phyloP scores from a whole-genome alignment of 768 basidiomycete genomes.

The Calocera viscosa region DNA sequence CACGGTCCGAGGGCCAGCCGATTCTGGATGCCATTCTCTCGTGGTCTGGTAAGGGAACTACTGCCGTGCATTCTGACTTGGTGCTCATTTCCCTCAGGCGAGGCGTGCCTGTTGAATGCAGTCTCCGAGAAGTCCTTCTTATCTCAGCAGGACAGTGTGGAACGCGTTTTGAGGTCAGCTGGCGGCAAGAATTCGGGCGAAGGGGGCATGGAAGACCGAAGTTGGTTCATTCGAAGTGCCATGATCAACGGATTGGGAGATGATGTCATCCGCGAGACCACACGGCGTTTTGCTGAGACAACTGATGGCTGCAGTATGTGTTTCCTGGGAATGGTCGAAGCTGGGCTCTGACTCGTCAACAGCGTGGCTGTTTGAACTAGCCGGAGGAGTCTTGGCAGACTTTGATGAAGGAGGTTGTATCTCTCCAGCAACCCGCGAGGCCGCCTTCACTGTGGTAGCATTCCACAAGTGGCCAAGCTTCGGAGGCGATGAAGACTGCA shows the following conservation, averaged over 20 bases:
- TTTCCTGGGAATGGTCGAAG: background rate
- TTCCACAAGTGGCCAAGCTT: conserved; percentile 84
- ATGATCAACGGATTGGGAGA: conserved; percentile 75
- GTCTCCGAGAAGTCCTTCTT: conserved; percentile 82
- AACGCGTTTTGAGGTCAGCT: conserved; percentile 73
- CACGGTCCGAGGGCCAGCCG: conserved; percentile 56
- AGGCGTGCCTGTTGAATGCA: conserved; percentile 73
- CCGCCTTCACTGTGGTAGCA: conserved; percentile 73
- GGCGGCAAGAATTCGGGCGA: conserved; percentile 83
- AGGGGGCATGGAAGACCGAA: conserved; percentile 58
- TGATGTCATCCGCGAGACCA: conserved; percentile 72
- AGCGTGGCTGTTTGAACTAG: conserved; percentile 91
- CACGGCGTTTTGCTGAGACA: conserved; percentile 64
- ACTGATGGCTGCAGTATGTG: conserved; percentile 84
- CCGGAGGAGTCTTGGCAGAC: conserved; percentile 66
- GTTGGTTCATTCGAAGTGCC: conserved; percentile 85
- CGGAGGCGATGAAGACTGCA: conserved; percentile 48
- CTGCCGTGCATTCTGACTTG: background rate
- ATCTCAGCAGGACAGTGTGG: conserved; percentile 82
- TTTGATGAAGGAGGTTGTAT: conserved; percentile 56
- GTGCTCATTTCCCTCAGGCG: conserved; percentile 29
- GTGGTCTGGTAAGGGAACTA: conserved; percentile 46
- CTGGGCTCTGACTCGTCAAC: background rate
- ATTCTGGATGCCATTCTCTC: conserved; percentile 71
- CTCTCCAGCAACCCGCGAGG: conserved; percentile 66